Evolutionary conservation across 2,329 filamentous ascomycete genomes (phyloP).

Genomic region (Pseudogymnoascus sp.): DNA sequence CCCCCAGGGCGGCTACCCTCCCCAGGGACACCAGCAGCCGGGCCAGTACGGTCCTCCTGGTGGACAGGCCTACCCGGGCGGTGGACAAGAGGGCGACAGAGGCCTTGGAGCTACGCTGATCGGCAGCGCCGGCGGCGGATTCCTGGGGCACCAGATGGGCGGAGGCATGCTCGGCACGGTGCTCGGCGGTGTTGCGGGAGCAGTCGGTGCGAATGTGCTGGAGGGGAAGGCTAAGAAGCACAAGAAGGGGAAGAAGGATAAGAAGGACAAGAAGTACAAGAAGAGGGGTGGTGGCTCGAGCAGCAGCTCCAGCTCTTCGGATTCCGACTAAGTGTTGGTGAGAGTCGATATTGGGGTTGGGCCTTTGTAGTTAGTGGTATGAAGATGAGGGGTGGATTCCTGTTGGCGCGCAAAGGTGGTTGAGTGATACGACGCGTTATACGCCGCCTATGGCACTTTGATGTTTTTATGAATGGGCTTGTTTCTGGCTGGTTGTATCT

Average conservation of each 20-base stretch:
- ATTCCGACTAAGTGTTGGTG: background rate
- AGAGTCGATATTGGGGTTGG: background rate
- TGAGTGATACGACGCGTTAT: constrained; percentile 8
- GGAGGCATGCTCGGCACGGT: constrained; percentile 47
- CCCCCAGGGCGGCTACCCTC: constrained; percentile 2
- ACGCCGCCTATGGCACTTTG: background rate
- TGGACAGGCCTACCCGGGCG: constrained; percentile 11
- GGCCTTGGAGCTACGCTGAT: constrained; percentile 48
- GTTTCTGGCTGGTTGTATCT: background rate
- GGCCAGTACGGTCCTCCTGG: constrained; percentile 14
- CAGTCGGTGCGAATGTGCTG: constrained; percentile 46
- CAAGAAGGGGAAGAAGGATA: constrained; percentile 27
- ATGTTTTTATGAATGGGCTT: background rate
- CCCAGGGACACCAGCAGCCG: constrained; percentile 4
- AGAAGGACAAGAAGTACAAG: constrained; percentile 18
- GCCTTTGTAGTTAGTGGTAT: background rate
- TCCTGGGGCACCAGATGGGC: constrained; percentile 47
- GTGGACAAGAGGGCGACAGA: constrained; percentile 39
- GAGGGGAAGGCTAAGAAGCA: constrained; percentile 37
- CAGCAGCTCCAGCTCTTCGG: constrained; percentile 6
- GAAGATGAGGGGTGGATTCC: background rate
- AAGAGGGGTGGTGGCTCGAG: background rate
- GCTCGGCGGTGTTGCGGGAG: constrained; percentile 45
- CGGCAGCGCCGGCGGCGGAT: constrained; percentile 46
- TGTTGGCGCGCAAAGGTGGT: background rate